These are phyloP conservation scores for Aspergillus sp. DNA, from an alignment of 2,329 filamentous ascomycete species.

Conservation along the genomic window DNA sequence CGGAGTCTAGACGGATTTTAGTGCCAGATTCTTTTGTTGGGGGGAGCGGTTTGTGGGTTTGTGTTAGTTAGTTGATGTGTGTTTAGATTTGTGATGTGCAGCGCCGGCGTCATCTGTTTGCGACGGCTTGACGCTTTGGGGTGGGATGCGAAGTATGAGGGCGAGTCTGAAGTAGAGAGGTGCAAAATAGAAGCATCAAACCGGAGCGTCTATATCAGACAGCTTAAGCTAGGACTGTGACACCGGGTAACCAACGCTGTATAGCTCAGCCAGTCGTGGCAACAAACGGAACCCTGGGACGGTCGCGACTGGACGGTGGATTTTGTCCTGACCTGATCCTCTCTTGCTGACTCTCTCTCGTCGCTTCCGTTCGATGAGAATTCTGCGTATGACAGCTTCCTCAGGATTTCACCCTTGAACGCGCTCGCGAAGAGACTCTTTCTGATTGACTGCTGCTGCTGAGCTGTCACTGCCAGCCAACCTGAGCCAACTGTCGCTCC, in stretches of 20 bases:
- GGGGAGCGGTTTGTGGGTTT: neutral
- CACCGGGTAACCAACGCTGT: neutral
- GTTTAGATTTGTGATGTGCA: slow-evolving; percentile 10
- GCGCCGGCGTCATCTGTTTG: neutral
- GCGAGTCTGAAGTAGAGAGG: neutral
- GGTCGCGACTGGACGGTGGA: slow-evolving; percentile 12
- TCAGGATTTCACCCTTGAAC: neutral
- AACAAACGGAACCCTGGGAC: slow-evolving; percentile 14
- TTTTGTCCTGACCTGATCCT: slow-evolving; percentile 7
- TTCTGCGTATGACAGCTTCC: neutral
- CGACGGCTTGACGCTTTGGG: neutral
- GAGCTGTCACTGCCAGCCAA: neutral
- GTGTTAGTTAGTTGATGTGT: slow-evolving; percentile 1
- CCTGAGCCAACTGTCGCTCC: slow-evolving; percentile 18
- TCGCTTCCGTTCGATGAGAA: neutral
- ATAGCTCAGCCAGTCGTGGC: slow-evolving; percentile 10
- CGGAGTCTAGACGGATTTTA: slow-evolving; percentile 21
- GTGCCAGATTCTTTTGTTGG: slow-evolving; percentile 3
- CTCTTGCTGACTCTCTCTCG: neutral
- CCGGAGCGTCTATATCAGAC: neutral
- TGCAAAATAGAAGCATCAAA: neutral
- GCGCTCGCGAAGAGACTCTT: neutral
- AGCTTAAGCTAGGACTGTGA: neutral
- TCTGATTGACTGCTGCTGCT: neutral
- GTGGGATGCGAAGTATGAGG: neutral